phyloP scores from a whole-genome alignment of 352 stramenopile species.

The Phytophthora pisi region DNA sequence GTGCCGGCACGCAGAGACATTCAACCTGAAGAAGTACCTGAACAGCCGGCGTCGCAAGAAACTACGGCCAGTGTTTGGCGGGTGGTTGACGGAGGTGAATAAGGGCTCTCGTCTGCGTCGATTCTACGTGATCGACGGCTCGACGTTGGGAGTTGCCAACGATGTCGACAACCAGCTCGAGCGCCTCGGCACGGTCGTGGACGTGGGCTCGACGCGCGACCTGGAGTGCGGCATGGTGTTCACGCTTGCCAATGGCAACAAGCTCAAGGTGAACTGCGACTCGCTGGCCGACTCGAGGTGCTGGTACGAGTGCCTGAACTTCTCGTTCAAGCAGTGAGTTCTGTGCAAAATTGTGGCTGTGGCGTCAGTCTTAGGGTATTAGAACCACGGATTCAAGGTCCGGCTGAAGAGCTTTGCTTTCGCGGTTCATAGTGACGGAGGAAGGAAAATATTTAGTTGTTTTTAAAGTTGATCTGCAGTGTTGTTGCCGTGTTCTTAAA shows the following conservation, averaged over 20 bases:
- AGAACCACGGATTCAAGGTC: slow-evolving; percentile 16
- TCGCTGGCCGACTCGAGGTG: slow-evolving; percentile 69
- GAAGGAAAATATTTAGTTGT: slow-evolving; percentile 37
- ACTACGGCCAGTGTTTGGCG: slow-evolving; percentile 69
- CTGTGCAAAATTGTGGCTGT: slow-evolving; percentile 44
- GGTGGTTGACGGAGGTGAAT: slow-evolving; percentile 75
- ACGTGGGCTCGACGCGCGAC: slow-evolving; percentile 67
- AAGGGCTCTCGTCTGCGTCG: slow-evolving; percentile 53
- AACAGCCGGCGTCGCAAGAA: slow-evolving; percentile 70
- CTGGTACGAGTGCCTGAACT: slow-evolving; percentile 81
- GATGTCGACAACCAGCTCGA: slow-evolving; percentile 84
- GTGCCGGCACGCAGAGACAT: slow-evolving; percentile 52
- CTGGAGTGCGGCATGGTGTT: slow-evolving; percentile 75
- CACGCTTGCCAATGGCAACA: slow-evolving; percentile 57
- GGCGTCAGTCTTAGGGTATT: slow-evolving; percentile 22
- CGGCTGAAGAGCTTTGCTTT: slow-evolving; percentile 26
- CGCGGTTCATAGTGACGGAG: slow-evolving; percentile 20
- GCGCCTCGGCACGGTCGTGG: slow-evolving; percentile 64
- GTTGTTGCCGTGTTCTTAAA: neutral
- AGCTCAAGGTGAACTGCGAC: slow-evolving; percentile 74
- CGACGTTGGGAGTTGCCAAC: slow-evolving; percentile 70
- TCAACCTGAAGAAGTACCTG: slow-evolving; percentile 76
- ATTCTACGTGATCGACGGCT: slow-evolving; percentile 82
- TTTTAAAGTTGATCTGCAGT: slow-evolving; percentile 5
- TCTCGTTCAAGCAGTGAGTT: slow-evolving; percentile 39